phyloP scores from a whole-genome alignment of 176 grass and related monocot species.

The Hsuehochloa calcarea region DNA sequence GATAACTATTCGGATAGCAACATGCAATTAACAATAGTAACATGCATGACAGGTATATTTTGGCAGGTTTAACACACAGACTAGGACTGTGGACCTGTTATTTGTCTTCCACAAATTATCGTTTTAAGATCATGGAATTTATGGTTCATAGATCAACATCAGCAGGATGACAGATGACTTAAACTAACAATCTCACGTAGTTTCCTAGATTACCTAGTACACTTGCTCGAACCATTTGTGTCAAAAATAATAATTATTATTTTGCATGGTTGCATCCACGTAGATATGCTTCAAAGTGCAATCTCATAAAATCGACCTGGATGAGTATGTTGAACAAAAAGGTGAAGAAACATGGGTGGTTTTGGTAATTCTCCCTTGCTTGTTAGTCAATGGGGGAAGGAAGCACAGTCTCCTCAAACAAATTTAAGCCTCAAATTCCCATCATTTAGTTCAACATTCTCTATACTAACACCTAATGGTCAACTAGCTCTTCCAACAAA shows the following conservation, averaged over 20 bases:
- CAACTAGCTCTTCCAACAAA: not conserved
- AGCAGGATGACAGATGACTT: not conserved
- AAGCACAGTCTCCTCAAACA: not conserved
- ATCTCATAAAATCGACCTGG: not conserved
- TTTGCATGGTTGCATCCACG: slow-evolving; percentile 1
- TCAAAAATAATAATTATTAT: not conserved
- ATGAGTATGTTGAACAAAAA: not conserved
- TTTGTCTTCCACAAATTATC: slow-evolving; percentile 21
- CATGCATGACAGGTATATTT: no score
- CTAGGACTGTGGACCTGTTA: not conserved
- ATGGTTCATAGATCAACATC: not conserved
- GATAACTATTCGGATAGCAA: no score
- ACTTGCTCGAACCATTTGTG: slow-evolving; percentile 5
- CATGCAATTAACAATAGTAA: no score
- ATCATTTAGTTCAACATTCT: not conserved
- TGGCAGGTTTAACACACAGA: no score
- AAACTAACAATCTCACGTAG: not conserved
- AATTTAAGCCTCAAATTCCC: not conserved
- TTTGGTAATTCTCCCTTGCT: not conserved
- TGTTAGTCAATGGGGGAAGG: slow-evolving; percentile 11
- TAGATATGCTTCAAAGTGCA: not conserved
- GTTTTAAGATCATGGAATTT: slow-evolving; percentile 1
- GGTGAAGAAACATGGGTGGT: not conserved
- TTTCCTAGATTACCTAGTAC: not conserved
- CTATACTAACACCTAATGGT: not conserved